These are phyloP conservation scores for Candida andamanensis DNA, from an alignment of 805 yeast genomes.

Conservation along the genomic window DNA sequence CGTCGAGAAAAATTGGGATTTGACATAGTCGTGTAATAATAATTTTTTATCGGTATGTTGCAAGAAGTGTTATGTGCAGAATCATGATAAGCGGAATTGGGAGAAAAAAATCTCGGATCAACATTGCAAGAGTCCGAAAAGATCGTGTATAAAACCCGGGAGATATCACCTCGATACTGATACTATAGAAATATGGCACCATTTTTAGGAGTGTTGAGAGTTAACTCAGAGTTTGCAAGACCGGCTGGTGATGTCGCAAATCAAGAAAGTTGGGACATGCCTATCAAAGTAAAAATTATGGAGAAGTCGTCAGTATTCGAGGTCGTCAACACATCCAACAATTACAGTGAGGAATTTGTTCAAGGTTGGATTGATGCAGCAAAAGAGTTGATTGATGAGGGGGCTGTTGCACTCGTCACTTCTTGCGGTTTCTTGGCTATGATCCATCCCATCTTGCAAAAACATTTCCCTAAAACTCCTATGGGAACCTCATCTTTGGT, in stretches of 20 bases:
- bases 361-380: constrained; percentile 22
- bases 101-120: too few relatives aligned
- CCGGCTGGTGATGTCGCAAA: constrained; percentile 11
- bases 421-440: constrained; percentile 33
- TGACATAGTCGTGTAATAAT: too few relatives aligned
- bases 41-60: too few relatives aligned
- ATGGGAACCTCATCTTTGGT: constrained; percentile 26
- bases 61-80: too few relatives aligned
- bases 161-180: too few relatives aligned
- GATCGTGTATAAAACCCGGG: too few relatives aligned
- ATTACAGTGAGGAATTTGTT: constrained; percentile 19
- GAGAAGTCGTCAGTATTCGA: constrained; percentile 3
- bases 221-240: constrained; percentile 7
- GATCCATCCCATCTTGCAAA: constrained; percentile 18
- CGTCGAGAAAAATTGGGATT: too few relatives aligned
- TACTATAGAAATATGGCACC: too few relatives aligned
- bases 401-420: constrained; percentile 29
- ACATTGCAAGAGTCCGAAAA: too few relatives aligned
- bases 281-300: constrained; percentile 6
- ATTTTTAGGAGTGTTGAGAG: constrained; percentile 7
- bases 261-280: constrained; percentile 8
- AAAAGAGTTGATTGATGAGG: constrained; percentile 18
- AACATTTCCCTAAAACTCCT: constrained; percentile 18
- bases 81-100: too few relatives aligned
- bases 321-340: constrained; percentile 6